phyloP scores from a whole-genome alignment of 306 rosid species.

The Fragaria ananassa region DNA sequence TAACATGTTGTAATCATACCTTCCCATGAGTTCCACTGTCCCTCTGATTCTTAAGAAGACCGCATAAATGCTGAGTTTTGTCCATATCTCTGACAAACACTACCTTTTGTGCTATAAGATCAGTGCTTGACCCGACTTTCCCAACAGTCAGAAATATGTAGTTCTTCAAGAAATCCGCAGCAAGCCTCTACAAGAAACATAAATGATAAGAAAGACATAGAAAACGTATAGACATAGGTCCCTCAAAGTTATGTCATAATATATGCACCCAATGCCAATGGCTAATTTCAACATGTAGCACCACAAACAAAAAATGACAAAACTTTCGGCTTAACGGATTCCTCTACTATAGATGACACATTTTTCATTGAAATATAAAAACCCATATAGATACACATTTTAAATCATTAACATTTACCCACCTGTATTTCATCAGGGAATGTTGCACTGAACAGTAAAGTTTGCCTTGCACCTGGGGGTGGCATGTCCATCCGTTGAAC shows the following conservation, averaged over 20 bases:
- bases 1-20: background rate
- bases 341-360: background rate
- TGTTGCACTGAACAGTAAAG: slow-evolving; percentile 44
- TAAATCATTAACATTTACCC: background rate
- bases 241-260: background rate
- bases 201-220: background rate
- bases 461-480: slow-evolving; percentile 26
- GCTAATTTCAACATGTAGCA: background rate
- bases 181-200: slow-evolving; percentile 24
- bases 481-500: slow-evolving; percentile 39
- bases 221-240: background rate
- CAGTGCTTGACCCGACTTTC: slow-evolving; percentile 45
- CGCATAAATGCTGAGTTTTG: slow-evolving; percentile 22
- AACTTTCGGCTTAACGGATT: background rate
- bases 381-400: background rate
- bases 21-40: slow-evolving; percentile 21
- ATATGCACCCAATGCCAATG: background rate
- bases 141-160: slow-evolving; percentile 41
- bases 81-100: slow-evolving; percentile 25
- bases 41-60: slow-evolving; percentile 23
- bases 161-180: slow-evolving; percentile 39
- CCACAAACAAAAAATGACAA: background rate
- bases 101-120: slow-evolving; percentile 31
- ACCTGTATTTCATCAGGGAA: slow-evolving; percentile 39
- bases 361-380: background rate